These are phyloP conservation scores for Xylogone sp. DNA, from an alignment of 2,329 filamentous ascomycete genomes.

Conservation along the genomic window DNA sequence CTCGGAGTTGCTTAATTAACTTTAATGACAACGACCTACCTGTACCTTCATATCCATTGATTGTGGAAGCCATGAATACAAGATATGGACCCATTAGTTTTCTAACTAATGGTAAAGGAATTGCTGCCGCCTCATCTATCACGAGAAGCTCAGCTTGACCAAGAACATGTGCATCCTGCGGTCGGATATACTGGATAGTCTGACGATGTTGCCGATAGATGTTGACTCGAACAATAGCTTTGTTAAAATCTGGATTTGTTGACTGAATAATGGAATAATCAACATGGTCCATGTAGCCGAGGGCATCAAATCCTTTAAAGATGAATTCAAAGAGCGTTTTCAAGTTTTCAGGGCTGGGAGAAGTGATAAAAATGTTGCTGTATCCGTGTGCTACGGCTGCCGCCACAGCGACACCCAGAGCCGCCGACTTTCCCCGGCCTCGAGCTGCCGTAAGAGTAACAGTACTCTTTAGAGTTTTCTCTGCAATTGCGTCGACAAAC, in stretches of 20 bases:
- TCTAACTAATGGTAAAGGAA: constrained; percentile 84
- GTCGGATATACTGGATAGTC: constrained; percentile 97
- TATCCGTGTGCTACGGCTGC: constrained; percentile 94
- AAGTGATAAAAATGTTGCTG: constrained; percentile 99
- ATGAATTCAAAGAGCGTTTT: constrained; percentile 98
- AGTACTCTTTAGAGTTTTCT: constrained; percentile 92
- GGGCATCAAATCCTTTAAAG: constrained; percentile 94
- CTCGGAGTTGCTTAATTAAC: constrained; percentile 92
- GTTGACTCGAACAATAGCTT: constrained; percentile 96
- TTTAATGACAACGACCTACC: constrained; percentile 93
- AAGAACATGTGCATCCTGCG: constrained; percentile 90
- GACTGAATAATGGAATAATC: constrained; percentile 99
- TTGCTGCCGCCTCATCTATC: constrained; percentile 96
- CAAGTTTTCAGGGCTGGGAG: constrained; percentile 94
- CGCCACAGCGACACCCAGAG: constrained; percentile 88
- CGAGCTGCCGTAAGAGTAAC: constrained; percentile 90
- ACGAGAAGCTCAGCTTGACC: constrained; percentile 94
- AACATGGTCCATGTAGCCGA: constrained; percentile 90
- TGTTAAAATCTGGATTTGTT: constrained; percentile 98
- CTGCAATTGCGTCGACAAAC: constrained; percentile 92
- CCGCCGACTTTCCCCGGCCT: constrained; percentile 95
- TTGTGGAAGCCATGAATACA: constrained; percentile 98
- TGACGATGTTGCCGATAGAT: constrained; percentile 92
- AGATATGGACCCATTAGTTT: constrained; percentile 96
- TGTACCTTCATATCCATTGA: constrained; percentile 98